These are phyloP conservation scores for Alternaria gaisen DNA, from an alignment of 2,329 filamentous ascomycete species.

Conservation along the genomic window DNA sequence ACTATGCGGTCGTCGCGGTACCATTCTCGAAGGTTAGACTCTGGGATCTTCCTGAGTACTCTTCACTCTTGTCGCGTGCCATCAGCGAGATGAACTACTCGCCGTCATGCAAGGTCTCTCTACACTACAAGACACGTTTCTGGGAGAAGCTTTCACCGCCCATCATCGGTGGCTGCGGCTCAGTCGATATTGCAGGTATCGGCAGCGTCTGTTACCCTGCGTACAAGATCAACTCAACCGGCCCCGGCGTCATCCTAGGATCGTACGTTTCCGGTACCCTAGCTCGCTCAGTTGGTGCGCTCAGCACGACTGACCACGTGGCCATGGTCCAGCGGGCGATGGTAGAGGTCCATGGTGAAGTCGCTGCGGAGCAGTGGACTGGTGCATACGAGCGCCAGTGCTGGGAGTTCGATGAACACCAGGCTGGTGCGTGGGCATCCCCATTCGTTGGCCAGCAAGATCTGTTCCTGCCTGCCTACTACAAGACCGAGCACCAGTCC, in stretches of 20 bases:
- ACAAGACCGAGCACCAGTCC: constrained; percentile 73
- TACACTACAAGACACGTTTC: constrained; percentile 73
- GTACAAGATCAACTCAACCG: constrained; percentile 71
- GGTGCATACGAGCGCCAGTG: constrained; percentile 71
- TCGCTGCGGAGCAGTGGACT: constrained; percentile 69
- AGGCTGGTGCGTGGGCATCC: constrained; percentile 69
- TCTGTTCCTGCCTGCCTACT: constrained; percentile 76
- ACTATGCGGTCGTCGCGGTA: constrained; percentile 72
- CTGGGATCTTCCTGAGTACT: constrained; percentile 67
- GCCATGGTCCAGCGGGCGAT: constrained; percentile 71
- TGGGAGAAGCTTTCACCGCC: constrained; percentile 63
- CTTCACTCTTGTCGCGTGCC: constrained; percentile 59
- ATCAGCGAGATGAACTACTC: constrained; percentile 61
- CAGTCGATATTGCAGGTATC: constrained; percentile 68
- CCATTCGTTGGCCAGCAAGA: constrained; percentile 72
- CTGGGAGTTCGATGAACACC: constrained; percentile 70
- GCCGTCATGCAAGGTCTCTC: constrained; percentile 66
- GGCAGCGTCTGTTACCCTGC: constrained; percentile 72
- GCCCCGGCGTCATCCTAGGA: constrained; percentile 69
- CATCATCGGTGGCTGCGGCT: constrained; percentile 72
- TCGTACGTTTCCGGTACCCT: constrained; percentile 63
- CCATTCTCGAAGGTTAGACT: constrained; percentile 71
- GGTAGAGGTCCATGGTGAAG: constrained; percentile 70
- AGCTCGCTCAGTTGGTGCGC: constrained; percentile 57
- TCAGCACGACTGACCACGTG: constrained; percentile 68